Evolutionary conservation across 2,329 filamentous ascomycete genomes (phyloP).

Genomic region (Capronia epimyces): DNA sequence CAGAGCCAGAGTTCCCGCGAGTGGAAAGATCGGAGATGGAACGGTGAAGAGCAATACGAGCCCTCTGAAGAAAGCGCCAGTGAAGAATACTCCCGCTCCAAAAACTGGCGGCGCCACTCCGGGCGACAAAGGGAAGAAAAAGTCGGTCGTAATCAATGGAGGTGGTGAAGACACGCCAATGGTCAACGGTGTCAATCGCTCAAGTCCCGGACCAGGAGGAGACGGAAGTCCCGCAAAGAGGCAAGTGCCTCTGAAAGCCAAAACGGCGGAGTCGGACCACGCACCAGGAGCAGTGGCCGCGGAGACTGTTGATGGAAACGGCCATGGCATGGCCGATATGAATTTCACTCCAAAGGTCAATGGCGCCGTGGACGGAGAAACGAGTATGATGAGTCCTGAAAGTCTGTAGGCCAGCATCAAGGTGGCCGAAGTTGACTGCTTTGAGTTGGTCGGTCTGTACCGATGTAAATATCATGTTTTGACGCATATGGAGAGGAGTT

Average conservation of each 20-base stretch:
- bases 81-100: slow-evolving; percentile 10
- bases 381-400: slow-evolving; percentile 80
- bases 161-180: slow-evolving; percentile 15
- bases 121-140: slow-evolving; percentile 25
- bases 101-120: slow-evolving; percentile 17
- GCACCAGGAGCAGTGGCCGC: slow-evolving; percentile 11
- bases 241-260: slow-evolving; percentile 21
- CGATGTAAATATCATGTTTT: too few relatives aligned
- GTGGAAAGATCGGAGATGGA: slow-evolving; percentile 41
- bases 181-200: slow-evolving; percentile 21
- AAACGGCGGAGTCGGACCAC: slow-evolving; percentile 31
- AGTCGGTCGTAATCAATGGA: slow-evolving; percentile 19
- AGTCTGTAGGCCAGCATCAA: slow-evolving; percentile 41
- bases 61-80: slow-evolving; percentile 39
- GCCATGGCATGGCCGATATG: not conserved
- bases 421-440: too few relatives aligned
- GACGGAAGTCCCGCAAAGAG: slow-evolving; percentile 25
- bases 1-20: slow-evolving; percentile 42
- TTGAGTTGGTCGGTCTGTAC: too few relatives aligned
- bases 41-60: slow-evolving; percentile 34
- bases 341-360: slow-evolving; percentile 27
- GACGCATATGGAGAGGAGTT: too few relatives aligned
- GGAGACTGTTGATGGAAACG: not conserved
- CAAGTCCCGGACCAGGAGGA: slow-evolving; percentile 21
- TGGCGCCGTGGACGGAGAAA: slow-evolving; percentile 49